These are phyloP conservation scores for Sanghuangporus baumii DNA, from an alignment of 1,284 basidiomycete genomes.

Conservation along the genomic window DNA sequence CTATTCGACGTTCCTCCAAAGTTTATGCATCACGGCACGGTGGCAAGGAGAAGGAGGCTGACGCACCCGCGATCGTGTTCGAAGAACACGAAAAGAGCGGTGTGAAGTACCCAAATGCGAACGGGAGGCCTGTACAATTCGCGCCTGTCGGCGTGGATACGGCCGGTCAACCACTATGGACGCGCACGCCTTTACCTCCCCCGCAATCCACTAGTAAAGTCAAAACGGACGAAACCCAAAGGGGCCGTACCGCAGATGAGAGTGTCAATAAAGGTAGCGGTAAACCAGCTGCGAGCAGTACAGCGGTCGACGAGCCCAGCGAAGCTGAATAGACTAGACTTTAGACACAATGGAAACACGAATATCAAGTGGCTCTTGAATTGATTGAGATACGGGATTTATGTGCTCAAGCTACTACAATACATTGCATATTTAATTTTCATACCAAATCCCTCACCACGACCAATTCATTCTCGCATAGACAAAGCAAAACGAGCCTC, in stretches of 20 bases:
- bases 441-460: slow-evolving; percentile 35
- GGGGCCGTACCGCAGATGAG: too few relatives aligned
- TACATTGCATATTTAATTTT: neutral
- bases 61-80: neutral
- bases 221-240: too few relatives aligned
- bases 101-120: slow-evolving; percentile 19
- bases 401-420: neutral
- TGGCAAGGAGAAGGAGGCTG: neutral
- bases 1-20: neutral
- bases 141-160: neutral
- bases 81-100: neutral
- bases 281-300: neutral
- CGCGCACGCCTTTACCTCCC: slow-evolving; percentile 13
- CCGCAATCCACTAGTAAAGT: slow-evolving; percentile 5
- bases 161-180: slow-evolving; percentile 13
- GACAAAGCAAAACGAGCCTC: slow-evolving; percentile 48
- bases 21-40: neutral
- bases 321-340: too few relatives aligned
- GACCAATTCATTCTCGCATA: slow-evolving; percentile 76
- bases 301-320: neutral
- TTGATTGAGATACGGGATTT: too few relatives aligned
- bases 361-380: too few relatives aligned
- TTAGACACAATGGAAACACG: too few relatives aligned
- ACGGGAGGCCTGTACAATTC: slow-evolving; percentile 18
- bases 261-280: neutral